Evolutionary conservation across 306 rosid genomes (phyloP).

Genomic region (Acmispon strigosus): DNA sequence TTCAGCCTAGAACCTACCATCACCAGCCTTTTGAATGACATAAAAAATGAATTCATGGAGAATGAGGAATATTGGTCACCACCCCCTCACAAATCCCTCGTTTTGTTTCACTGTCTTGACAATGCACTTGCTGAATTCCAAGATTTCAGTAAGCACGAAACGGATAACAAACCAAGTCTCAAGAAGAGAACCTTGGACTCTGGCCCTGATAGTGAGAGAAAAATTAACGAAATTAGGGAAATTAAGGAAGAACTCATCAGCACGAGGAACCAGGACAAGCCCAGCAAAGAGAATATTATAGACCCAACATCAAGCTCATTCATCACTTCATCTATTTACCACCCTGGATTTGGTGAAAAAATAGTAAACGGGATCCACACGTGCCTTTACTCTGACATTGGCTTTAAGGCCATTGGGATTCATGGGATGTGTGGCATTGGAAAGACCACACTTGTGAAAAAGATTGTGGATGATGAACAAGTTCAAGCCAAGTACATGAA

Average conservation of each 20-base stretch:
- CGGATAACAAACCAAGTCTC: not conserved
- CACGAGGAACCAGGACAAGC: too few relatives aligned
- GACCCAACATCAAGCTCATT: not conserved
- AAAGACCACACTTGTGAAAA: not conserved
- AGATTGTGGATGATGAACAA: not conserved
- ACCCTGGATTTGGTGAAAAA: not conserved
- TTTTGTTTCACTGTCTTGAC: not conserved
- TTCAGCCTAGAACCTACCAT: not conserved
- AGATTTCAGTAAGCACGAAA: too few relatives aligned
- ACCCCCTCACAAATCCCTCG: not conserved
- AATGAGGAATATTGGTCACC: not conserved
- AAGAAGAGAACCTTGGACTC: not conserved
- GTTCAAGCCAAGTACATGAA: not conserved
- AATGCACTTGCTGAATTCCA: not conserved
- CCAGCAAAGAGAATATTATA: not conserved
- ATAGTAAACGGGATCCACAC: not conserved
- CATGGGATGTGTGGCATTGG: conserved; percentile 7
- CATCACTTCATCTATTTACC: not conserved
- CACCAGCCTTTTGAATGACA: not conserved
- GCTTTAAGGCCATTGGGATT: not conserved
- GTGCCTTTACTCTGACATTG: not conserved
- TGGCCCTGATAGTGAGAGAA: not conserved
- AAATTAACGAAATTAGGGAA: accelerated
- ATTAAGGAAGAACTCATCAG: not conserved
- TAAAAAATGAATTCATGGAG: not conserved